These are phyloP conservation scores for Carex scoparia DNA, from an alignment of 176 grass and related monocot genomes.

Conservation along the genomic window DNA sequence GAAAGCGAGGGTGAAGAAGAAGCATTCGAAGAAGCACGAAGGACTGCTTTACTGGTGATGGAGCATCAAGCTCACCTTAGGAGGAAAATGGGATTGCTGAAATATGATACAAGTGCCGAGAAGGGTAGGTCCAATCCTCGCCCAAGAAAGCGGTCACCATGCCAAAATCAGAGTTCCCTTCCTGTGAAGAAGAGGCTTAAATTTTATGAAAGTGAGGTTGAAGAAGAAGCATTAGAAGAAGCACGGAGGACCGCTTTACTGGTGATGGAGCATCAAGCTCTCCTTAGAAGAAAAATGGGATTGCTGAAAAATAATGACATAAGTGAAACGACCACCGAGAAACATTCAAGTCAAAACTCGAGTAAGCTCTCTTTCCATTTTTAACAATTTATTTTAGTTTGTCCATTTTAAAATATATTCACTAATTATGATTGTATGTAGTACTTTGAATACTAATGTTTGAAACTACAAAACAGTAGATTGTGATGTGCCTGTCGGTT, in stretches of 20 bases:
- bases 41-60: too few species aligned
- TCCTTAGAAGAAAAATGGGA: neutral
- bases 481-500: neutral
- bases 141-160: neutral
- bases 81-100: too few species aligned
- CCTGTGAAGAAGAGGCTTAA: neutral
- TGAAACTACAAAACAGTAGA: constrained; percentile 11
- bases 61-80: too few species aligned
- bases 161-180: neutral
- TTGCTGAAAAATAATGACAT: neutral
- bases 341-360: neutral
- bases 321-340: neutral
- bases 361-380: neutral
- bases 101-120: neutral
- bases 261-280: neutral
- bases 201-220: neutral
- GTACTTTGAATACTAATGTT: neutral
- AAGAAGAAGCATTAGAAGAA: neutral
- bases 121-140: neutral
- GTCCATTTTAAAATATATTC: neutral
- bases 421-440: neutral
- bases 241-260: neutral
- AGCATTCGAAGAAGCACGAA: too few species aligned
- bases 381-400: neutral
- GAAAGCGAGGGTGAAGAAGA: too few species aligned